These are phyloP conservation scores for Dioszegia aurantiaca DNA, from an alignment of 768 basidiomycete species.

Conservation along the genomic window DNA sequence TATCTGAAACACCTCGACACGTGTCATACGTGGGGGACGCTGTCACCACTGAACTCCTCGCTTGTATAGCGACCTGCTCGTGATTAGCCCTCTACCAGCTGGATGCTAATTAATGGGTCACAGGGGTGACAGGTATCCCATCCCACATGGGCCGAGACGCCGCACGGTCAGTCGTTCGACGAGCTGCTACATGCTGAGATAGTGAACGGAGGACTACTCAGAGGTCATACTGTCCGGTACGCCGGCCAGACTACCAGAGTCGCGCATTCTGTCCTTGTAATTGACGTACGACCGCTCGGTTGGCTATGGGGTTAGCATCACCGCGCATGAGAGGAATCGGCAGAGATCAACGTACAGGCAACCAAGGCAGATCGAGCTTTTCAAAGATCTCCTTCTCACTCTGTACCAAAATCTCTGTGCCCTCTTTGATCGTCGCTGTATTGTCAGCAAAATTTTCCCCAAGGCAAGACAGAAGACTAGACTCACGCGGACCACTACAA, in stretches of 20 bases:
- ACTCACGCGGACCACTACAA: not conserved
- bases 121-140: too few species aligned
- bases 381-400: slow-evolving; percentile 48
- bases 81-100: too few species aligned
- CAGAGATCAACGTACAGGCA: slow-evolving; percentile 16
- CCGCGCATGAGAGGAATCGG: not conserved
- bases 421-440: slow-evolving; percentile 26
- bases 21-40: too few species aligned
- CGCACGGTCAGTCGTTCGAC: too few species aligned
- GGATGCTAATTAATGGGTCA: too few species aligned
- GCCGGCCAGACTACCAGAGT: slow-evolving; percentile 1
- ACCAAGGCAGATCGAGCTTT: slow-evolving; percentile 38
- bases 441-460: slow-evolving; percentile 5
- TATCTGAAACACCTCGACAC: too few species aligned
- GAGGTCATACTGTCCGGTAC: not conserved
- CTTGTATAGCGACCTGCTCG: too few species aligned
- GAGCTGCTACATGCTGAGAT: too few species aligned
- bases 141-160: too few species aligned
- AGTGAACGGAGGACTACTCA: not conserved
- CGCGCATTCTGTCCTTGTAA: slow-evolving; percentile 24
- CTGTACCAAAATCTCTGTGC: slow-evolving; percentile 38
- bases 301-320: slow-evolving; percentile 15
- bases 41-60: too few species aligned
- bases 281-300: slow-evolving; percentile 30
- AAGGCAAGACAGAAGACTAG: not conserved